A percentile compares a stretch with the other conserved stretches of the same genome.
Evolutionary conservation across 164 flowering plant genomes (phyloP).

Genomic region (Cinnamomum chago): DNA sequence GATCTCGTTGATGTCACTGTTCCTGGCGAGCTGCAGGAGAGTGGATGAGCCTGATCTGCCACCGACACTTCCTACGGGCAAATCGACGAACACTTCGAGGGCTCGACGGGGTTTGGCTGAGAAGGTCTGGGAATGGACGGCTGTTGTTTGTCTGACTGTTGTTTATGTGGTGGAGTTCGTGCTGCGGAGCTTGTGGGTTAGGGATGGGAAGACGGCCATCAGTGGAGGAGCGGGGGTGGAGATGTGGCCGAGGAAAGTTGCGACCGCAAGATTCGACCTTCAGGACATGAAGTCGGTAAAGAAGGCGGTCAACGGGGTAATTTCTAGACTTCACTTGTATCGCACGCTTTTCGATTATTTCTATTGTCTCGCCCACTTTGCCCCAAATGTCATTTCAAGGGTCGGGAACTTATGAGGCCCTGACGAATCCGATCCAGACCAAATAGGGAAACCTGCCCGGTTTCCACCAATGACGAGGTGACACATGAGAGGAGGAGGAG

Average conservation of each 20-base stretch:
- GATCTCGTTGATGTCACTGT: conserved; percentile 56
- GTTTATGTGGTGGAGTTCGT: conserved; percentile 32
- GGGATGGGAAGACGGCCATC: conserved; percentile 37
- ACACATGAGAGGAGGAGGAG: too few relatives aligned
- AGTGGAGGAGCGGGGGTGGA: conserved; percentile 69
- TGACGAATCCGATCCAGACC: too few relatives aligned
- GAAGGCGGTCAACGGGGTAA: conserved; percentile 46
- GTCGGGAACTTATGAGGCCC: too few relatives aligned
- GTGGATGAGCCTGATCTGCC: conserved; percentile 23
- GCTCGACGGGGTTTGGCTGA: background rate
- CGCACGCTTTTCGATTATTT: background rate
- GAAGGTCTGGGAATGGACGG: conserved; percentile 23
- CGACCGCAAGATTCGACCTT: conserved; percentile 46
- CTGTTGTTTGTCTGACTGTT: conserved; percentile 28
- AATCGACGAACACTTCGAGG: background rate
- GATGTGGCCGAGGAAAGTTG: conserved; percentile 72
- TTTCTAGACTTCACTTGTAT: background rate
- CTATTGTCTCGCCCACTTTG: too few relatives aligned
- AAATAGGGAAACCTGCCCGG: too few relatives aligned
- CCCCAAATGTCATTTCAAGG: too few relatives aligned
- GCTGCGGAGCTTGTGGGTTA: conserved; percentile 32
- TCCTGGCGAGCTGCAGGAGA: conserved; percentile 39
- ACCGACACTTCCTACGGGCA: conserved; percentile 19
- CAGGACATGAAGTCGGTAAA: conserved; percentile 66
- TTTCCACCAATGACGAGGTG: too few relatives aligned